phyloP scores from a whole-genome alignment of 2,329 filamentous ascomycete species.

The Aureobasidium uvarum region DNA sequence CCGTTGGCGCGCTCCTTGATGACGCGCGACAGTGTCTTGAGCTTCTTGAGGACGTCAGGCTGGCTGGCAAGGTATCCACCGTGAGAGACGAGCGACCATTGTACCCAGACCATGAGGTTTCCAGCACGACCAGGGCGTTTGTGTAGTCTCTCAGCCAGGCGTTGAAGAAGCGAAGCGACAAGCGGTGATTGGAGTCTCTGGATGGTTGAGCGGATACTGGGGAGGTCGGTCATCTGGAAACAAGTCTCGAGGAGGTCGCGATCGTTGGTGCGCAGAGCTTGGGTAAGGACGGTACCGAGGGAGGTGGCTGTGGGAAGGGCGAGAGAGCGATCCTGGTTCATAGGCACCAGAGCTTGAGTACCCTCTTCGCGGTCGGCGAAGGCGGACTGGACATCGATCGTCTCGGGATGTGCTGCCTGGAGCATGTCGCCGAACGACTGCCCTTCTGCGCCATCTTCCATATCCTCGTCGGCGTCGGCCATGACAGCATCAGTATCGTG shows the following conservation, averaged over 20 bases:
- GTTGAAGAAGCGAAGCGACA: constrained; percentile 73
- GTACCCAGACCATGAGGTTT: constrained; percentile 89
- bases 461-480: constrained; percentile 35
- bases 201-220: constrained; percentile 82
- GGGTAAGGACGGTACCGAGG: constrained; percentile 85
- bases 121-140: constrained; percentile 84
- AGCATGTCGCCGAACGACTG: constrained; percentile 88
- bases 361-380: constrained; percentile 46
- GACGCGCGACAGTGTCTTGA: constrained; percentile 78
- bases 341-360: constrained; percentile 46
- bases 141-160: constrained; percentile 83
- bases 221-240: constrained; percentile 73
- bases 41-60: constrained; percentile 74
- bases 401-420: constrained; percentile 64
- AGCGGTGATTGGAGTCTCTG: constrained; percentile 84
- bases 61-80: constrained; percentile 87
- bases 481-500: constrained; percentile 30
- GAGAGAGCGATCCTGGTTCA: constrained; percentile 49
- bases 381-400: constrained; percentile 71
- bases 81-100: constrained; percentile 90
- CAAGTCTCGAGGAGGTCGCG: constrained; percentile 86
- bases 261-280: constrained; percentile 91
- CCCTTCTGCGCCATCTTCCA: constrained; percentile 44
- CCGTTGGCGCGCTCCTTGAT: constrained; percentile 82
- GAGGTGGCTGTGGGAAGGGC: constrained; percentile 71